Conservation (phyloP, 495 filamentous ascomycete species). For the Friedmanniomyces endolithicus region DNA sequence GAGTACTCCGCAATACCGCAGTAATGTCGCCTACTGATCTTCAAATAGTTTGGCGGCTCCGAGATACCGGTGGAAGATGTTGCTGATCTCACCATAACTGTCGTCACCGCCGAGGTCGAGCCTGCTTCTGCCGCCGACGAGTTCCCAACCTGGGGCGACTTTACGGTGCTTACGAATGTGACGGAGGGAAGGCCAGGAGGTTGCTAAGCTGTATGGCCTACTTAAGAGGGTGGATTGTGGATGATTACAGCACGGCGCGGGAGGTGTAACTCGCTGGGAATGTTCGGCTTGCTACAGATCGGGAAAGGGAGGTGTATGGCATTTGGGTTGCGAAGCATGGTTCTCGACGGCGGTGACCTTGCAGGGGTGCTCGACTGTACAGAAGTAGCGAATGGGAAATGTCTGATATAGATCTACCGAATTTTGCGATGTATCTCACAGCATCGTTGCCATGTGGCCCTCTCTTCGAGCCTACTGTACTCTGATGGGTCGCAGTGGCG, state of each 20-base stretch:
- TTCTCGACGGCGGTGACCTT: too few species aligned
- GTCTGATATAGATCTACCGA: too few species aligned
- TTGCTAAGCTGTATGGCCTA: not conserved
- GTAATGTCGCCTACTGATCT: not conserved
- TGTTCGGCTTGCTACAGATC: too few species aligned
- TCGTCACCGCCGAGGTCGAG: conserved; percentile 27
- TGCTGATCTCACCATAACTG: conserved; percentile 26
- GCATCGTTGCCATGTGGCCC: too few species aligned
- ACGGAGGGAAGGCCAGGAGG: conserved; percentile 15
- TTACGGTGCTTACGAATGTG: conserved; percentile 6
- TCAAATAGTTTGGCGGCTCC: conserved; percentile 25
- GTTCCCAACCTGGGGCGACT: conserved; percentile 21
- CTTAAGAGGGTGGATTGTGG: not conserved
- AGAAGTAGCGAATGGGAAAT: too few species aligned
- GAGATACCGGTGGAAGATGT: conserved; percentile 24
- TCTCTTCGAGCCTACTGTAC: too few species aligned
- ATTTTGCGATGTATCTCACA: too few species aligned
- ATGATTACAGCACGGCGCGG: not conserved
- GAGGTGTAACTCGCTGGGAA: not conserved
- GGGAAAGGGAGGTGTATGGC: too few species aligned
- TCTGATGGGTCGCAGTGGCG: too few species aligned
- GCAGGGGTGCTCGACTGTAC: too few species aligned
- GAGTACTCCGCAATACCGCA: conserved; percentile 1
- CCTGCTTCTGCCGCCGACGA: conserved; percentile 6
- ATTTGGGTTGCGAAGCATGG: too few species aligned